Evolutionary conservation across 306 rosid genomes (phyloP), one percentile per base, ranked within the genome.

Genomic region (Prunus davidiana): DNA sequence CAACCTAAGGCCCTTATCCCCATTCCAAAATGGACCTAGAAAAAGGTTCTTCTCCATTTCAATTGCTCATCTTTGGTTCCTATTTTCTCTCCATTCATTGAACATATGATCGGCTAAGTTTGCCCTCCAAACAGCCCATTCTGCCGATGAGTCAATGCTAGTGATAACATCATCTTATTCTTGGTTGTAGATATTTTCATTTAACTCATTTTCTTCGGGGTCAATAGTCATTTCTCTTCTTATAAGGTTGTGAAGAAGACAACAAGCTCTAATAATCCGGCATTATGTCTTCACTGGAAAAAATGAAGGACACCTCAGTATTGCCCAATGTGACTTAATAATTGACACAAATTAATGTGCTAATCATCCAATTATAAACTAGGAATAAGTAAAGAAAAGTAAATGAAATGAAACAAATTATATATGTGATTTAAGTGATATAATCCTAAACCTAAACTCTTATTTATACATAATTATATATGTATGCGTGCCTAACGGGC

Each of bases 171-270:
- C 28, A 57, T 8, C 63, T n/a, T 68, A 2, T 8, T 47, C 51
- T 13, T 13, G 11, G 5, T 27, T 30, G 34, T 55, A 41, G 2
- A 20, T 6, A 20, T 16, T n/a, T 38, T 32, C 3, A 12, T 30
- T 19, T 15, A 32, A 15, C 28, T 18, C 30, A 19, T 2, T 34
- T 38, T 57, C 64, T 11, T 12, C 1, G 19, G 66, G 76, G n/a
- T 72, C 41, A 16, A 13, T 10, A 8, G 32, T 2, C 32, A 34
- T 56, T 41, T 56, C 66, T 57, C 47, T 55, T 55, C 38, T 56
- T 18, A 72, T 72, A 11, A 72, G 41, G 32, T 25, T 72, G 46
- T 72, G 76, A 12, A 54, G 28, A 32, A 72, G n/a, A 19, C 34
- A 20, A 38, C 66, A 72, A 14, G 54, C 66, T 0, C 19, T 19